phyloP scores from a whole-genome alignment of 164 flowering plant species.

The Houttuynia cordata region DNA sequence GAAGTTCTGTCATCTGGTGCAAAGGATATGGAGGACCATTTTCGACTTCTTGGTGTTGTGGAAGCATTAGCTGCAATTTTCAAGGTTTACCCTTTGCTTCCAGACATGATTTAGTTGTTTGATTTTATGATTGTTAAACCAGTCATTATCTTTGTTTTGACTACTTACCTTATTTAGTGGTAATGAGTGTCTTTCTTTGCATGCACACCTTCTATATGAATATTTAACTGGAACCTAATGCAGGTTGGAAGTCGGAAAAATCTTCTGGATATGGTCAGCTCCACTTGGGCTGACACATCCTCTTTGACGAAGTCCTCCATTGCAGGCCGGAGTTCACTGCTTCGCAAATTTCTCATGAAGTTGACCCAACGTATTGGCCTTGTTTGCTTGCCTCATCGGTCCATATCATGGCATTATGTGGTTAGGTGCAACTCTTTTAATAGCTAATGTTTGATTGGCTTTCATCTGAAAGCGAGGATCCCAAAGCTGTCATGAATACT shows the following conservation, averaged over 20 bases:
- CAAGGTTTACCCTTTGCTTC: conserved; percentile 37
- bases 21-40: conserved; percentile 45
- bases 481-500: neutral
- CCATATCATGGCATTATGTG: conserved; percentile 81
- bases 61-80: conserved; percentile 86
- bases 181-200: neutral
- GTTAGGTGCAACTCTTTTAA: conserved; percentile 24
- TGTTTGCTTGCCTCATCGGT: conserved; percentile 65
- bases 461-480: neutral
- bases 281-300: conserved; percentile 59
- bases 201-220: neutral
- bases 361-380: conserved; percentile 77
- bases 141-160: neutral
- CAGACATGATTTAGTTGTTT: neutral
- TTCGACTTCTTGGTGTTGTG: conserved; percentile 68
- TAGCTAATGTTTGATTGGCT: neutral
- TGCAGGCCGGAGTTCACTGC: conserved; percentile 74
- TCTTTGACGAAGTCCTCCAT: conserved; percentile 42
- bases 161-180: neutral
- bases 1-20: conserved; percentile 47
- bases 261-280: conserved; percentile 50
- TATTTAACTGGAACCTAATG: conserved; percentile 4
- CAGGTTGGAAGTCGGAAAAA: conserved; percentile 62
- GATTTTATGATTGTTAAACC: too few species aligned
- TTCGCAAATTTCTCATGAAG: conserved; percentile 80